These are phyloP conservation scores for Diaporthe helianthi DNA, from an alignment of 2,329 filamentous ascomycete species.

Conservation along the genomic window DNA sequence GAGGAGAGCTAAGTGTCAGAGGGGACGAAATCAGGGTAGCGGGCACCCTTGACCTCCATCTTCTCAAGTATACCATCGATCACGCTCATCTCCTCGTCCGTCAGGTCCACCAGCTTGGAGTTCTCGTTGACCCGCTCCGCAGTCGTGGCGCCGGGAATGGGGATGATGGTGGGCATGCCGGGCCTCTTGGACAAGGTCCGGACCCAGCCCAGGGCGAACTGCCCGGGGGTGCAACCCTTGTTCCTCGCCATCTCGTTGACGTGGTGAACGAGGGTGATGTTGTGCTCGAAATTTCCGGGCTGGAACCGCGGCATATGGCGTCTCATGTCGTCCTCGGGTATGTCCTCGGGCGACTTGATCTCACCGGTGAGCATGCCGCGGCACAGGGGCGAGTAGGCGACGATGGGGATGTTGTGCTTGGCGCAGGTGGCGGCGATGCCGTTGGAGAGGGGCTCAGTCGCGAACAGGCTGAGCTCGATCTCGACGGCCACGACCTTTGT, in stretches of 20 bases:
- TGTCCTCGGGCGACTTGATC: conserved; percentile 60
- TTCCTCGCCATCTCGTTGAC: conserved; percentile 63
- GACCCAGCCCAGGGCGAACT: conserved; percentile 73
- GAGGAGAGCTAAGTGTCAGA: conserved; percentile 45
- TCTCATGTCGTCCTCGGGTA: conserved; percentile 59
- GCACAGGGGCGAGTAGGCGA: conserved; percentile 65
- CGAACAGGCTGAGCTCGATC: conserved; percentile 60
- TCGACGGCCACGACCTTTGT: conserved; percentile 57
- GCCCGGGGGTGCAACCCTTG: conserved; percentile 67
- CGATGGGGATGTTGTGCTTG: conserved; percentile 62
- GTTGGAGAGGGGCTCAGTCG: conserved; percentile 56
- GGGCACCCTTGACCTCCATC: conserved; percentile 55
- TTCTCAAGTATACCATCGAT: conserved; percentile 57
- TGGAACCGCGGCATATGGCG: conserved; percentile 64
- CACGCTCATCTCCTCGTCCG: conserved; percentile 56
- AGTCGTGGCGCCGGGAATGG: conserved; percentile 70
- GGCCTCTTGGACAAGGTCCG: conserved; percentile 55
- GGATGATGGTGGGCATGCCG: conserved; percentile 65
- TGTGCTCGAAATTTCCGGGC: conserved; percentile 67
- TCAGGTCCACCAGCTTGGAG: conserved; percentile 55
- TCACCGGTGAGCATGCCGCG: conserved; percentile 60
- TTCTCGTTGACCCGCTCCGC: conserved; percentile 67
- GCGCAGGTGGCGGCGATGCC: conserved; percentile 56
- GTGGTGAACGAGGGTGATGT: conserved; percentile 66
- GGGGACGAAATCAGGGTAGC: conserved; percentile 52